Base-by-base conservation (phyloP, 2,329 filamentous ascomycete genomes). In the Cercospora sp. region DNA sequence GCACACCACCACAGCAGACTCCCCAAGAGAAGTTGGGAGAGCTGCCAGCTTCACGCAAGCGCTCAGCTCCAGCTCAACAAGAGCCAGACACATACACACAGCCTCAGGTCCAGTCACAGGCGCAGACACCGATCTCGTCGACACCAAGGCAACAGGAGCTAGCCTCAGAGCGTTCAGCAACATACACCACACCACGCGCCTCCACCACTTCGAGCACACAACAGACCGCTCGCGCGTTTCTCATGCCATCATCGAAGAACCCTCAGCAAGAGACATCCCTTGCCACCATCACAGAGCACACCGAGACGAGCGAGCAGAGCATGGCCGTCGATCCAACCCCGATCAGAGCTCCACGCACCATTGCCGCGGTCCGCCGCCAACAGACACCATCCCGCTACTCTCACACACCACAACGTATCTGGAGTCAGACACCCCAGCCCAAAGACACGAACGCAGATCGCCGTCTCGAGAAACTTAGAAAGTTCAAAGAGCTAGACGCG, bases 391-490 rank as follows among this genome's bases (percentile, higher is more conserved):
- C 62, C 30, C 60, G 63, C 36, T 31, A 42, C 42, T 40, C 61
- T 10, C 53, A 48, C 26, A 69, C 67, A 13, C 60, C 70, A 18
- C 23, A 18, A 23, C 66, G 63, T 16, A 48, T 60, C 23, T 72
- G 69, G 69, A 62, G 51, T 55, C 64, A 45, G 57, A 65, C 55
- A 53, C 69, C 69, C 18, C 57, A 64, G 16, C 74, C 74, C 42
- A 68, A 59, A 40, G 71, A 75, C 40, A 68, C 68, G 10, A 77
- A 75, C 61, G 75, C 75, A 61, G 74, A 77, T 63, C 65, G 60
- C 28, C 73, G 76, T 31, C 63, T 72, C n/a, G 71, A 69, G 55
- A 76, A 76, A 59, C 36, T 76, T 28, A 65, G 71, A 51, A 67
- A 69, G 18, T 72, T 72, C 53, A 51, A 72, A 26, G 64, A 72